These are phyloP conservation scores for Somion occarium DNA, from an alignment of 1,284 basidiomycete species.

Conservation along the genomic window DNA sequence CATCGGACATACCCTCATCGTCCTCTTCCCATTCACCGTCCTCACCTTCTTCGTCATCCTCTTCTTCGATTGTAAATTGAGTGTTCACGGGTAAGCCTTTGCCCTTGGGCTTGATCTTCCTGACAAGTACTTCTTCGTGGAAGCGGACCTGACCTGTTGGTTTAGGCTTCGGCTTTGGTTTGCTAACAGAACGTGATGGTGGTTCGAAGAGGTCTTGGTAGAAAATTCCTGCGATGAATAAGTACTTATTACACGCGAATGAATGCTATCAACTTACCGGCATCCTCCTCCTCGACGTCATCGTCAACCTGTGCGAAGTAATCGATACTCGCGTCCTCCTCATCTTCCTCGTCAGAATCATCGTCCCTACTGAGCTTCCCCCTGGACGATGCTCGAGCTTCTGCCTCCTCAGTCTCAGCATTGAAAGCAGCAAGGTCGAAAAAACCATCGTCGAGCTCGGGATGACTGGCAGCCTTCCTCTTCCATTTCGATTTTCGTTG, in stretches of 20 bases:
- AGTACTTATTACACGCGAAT: not conserved
- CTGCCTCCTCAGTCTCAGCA: conserved; percentile 77
- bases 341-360: conserved; percentile 51
- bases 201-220: conserved; percentile 76
- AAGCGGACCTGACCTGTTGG: conserved; percentile 60
- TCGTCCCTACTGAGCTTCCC: conserved; percentile 58
- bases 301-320: conserved; percentile 65
- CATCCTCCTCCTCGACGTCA: conserved; percentile 34
- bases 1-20: conserved; percentile 23
- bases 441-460: conserved; percentile 88
- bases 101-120: conserved; percentile 68
- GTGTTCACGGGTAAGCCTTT: conserved; percentile 47
- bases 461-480: conserved; percentile 33
- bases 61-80: conserved; percentile 24
- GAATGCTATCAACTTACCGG: conserved; percentile 3
- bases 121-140: conserved; percentile 76
- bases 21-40: conserved; percentile 21
- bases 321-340: conserved; percentile 43
- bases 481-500: conserved; percentile 21
- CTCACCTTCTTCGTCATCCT: conserved; percentile 25
- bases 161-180: conserved; percentile 15
- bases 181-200: conserved; percentile 29
- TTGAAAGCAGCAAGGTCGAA: conserved; percentile 92
- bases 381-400: conserved; percentile 60
- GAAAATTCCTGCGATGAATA: conserved; percentile 41